Evolutionary conservation across 2,329 filamentous ascomycete species (phyloP), one percentile per base, ranked within the genome.

Genomic region (Lanzia echinophila): DNA sequence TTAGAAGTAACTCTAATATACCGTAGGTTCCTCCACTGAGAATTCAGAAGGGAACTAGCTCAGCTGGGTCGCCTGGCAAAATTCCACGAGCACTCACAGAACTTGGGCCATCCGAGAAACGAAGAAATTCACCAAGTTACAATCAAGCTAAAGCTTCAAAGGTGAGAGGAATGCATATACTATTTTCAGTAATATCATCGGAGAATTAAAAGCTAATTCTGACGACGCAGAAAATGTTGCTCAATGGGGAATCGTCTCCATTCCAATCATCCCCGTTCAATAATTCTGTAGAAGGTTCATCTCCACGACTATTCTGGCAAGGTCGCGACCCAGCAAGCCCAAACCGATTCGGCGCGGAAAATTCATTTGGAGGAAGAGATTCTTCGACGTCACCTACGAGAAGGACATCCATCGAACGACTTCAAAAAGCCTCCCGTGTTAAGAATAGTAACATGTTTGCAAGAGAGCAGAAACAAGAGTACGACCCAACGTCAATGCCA

Each of bases 361-460:
- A 95, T 72, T 70, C 78, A 54, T 83, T 73, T 53, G 72, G 72
- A 56, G 77, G 82, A 60, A 77, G 80, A 58, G 76, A 77, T 55
- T 28, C 24, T 28, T 28, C 73, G 31, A 76, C 79, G 42, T 83
- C 87, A 11, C 84, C 88, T 20, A 85, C 83, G 55, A 87, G 89
- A 66, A 86, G 92, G 67, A 88, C 89, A 44, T 97, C 92, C 17
- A 91, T 99, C 62, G 94, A 99, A 78, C 91, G 91, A 67, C 79
- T 99, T 56, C 95, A 96, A 74, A 89, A 86, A 69, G 91, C 90
- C 32, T 96, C 92, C 53, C 87, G 94, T 57, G 94, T 99, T 65
- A 96, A 92, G 79, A 97, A 96, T 75, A 96, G 92, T 79, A 95
- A 86, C 73, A 96, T 97, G 78, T 89, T 96, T 69, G 90, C 90